Percentiles rank a stretch among this genome's conserved stretches.
phyloP scores from a whole-genome alignment of 1,139 yeast species.

The Taphrina populina region DNA sequence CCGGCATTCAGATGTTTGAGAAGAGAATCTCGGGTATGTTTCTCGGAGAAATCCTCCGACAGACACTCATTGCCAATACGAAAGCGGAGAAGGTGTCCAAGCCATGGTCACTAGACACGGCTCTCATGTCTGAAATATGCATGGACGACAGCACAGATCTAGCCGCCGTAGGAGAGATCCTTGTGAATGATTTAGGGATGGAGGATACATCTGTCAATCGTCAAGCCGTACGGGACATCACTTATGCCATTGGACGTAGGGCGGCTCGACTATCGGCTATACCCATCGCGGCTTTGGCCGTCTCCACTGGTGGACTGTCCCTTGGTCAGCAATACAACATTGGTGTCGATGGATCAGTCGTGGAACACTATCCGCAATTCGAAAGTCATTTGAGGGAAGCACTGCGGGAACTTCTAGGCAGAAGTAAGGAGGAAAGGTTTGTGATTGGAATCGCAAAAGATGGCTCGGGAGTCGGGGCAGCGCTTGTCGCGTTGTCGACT shows the following conservation, averaged over 20 bases:
- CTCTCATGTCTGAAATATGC: slow-evolving; percentile 76
- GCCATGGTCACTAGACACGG: slow-evolving; percentile 79
- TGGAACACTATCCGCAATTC: slow-evolving; percentile 88
- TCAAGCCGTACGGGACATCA: slow-evolving; percentile 63
- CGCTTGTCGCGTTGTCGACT: slow-evolving; percentile 67
- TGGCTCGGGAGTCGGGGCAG: slow-evolving; percentile 96
- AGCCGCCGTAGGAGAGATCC: slow-evolving; percentile 55
- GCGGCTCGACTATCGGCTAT: slow-evolving; percentile 85
- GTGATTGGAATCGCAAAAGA: slow-evolving; percentile 81
- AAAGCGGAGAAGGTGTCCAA: slow-evolving; percentile 63
- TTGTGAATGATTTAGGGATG: slow-evolving; percentile 45
- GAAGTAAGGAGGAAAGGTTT: slow-evolving; percentile 66
- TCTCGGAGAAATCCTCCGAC: slow-evolving; percentile 82
- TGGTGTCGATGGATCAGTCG: slow-evolving; percentile 93
- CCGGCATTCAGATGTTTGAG: slow-evolving; percentile 85
- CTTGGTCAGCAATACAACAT: slow-evolving; percentile 69
- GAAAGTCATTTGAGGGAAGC: slow-evolving; percentile 75
- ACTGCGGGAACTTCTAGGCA: slow-evolving; percentile 55
- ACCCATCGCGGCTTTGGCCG: slow-evolving; percentile 76
- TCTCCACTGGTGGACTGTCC: slow-evolving; percentile 57
- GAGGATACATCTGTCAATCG: slow-evolving; percentile 60
- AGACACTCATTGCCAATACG: slow-evolving; percentile 56
- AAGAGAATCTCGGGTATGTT: slow-evolving; percentile 94
- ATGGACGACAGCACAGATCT: slow-evolving; percentile 74
- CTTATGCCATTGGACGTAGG: slow-evolving; percentile 75